phyloP scores from a whole-genome alignment of 768 basidiomycete genomes.

The Pleurotus salmoneostramineus region DNA sequence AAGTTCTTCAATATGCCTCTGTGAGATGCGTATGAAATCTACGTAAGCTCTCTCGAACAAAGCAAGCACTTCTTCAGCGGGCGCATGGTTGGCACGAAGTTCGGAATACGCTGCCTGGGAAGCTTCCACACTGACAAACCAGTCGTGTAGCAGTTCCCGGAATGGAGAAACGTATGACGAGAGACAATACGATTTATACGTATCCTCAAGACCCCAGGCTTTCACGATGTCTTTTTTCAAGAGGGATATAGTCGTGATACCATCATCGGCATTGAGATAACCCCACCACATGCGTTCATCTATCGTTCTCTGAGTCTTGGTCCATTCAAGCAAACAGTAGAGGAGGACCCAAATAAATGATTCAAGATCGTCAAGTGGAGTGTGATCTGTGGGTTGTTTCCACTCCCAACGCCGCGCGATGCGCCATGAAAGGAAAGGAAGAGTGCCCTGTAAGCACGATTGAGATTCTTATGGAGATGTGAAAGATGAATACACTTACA shows the following conservation, averaged over 20 bases:
- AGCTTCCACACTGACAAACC: background rate
- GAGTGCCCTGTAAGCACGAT: background rate
- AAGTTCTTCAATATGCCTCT: background rate
- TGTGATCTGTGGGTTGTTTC: background rate
- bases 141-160: background rate
- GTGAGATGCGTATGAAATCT: background rate
- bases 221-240: background rate
- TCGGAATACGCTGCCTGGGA: background rate
- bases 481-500: background rate
- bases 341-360: slow-evolving; percentile 10
- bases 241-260: background rate
- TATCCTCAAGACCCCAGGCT: background rate
- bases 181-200: background rate
- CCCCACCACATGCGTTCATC: background rate
- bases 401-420: background rate
- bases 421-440: slow-evolving; percentile 7
- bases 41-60: background rate
- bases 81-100: background rate
- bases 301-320: background rate
- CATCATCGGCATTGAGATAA: background rate
- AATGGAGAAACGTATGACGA: background rate
- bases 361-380: slow-evolving; percentile 10
- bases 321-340: slow-evolving; percentile 1
- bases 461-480: background rate
- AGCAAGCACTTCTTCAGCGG: background rate